Conservation (phyloP, 495 filamentous ascomycete species). For the Trichoderma erinaceum region DNA sequence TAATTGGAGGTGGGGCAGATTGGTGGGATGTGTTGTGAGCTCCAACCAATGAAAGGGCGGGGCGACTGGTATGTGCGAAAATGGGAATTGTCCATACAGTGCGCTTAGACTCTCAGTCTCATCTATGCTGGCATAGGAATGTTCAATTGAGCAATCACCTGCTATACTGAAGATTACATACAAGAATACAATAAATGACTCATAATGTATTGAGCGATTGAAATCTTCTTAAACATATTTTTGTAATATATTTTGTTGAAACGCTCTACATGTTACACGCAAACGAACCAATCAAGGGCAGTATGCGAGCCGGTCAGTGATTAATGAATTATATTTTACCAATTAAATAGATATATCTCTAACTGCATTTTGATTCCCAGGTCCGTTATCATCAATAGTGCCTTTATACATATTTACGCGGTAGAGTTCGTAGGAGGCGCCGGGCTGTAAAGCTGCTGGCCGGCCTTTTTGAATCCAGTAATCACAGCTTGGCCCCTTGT, state of each 20-base stretch:
- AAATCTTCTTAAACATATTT: no score
- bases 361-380: no score
- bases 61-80: not conserved
- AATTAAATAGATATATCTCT: no score
- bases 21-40: not conserved
- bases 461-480: conserved; percentile 27
- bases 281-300: no score
- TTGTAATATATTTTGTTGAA: no score
- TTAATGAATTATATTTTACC: no score
- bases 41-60: not conserved
- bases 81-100: not conserved
- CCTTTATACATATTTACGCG: not conserved
- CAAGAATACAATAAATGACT: no score
- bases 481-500: conserved; percentile 32
- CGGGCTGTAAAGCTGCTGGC: conserved; percentile 25
- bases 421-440: conserved; percentile 9
- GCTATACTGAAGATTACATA: no score
- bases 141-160: not conserved
- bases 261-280: no score
- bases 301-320: no score
- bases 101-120: not conserved
- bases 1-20: not conserved
- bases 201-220: no score
- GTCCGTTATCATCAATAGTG: not conserved
- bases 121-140: not conserved